Base-by-base conservation (phyloP, 805 yeast species). In the Schwanniomyces occidentalis region DNA sequence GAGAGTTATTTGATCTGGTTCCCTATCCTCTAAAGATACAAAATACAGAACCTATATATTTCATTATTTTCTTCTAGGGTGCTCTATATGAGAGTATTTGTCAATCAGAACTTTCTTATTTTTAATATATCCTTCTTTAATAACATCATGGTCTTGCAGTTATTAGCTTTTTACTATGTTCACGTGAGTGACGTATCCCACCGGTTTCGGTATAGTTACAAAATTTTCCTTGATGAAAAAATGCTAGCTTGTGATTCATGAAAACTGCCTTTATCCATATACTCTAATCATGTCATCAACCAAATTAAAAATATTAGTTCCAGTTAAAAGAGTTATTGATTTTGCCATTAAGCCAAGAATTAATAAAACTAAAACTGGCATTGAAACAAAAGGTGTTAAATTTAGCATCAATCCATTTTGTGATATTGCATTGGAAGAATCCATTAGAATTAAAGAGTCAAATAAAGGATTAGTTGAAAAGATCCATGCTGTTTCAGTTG, bases 361-460 rank as follows among this genome's bases (percentile, higher is more conserved):
- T 62, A 89, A 89, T 71, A 81, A 86, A 61, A 69, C 95, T 9
- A 80, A 79, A 31, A 82, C 88, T 8, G 95, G 93, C 5, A 80
- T 85, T 32, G 96, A 89, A 49, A 79, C 91, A 36, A 78, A 84
- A 44, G 97, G 96, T 38, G 86, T 87, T 48, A 91, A 91, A 66
- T 89, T 83, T 71, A 78, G 88, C 54, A 87, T 91, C 61, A 93
- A 93, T 60, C 99, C 99, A 37, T 93, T 93, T 63, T 93, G 95
- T 65, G 99, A 93, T 64, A 93, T 93, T 56, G 99, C 99, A 6
- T 78, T 93, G 34, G 99, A 93, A 64, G 99, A 93, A 61, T 95
- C 98, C 1, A 69, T 90, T 26, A 77, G 82, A 48, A 75, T 93
- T 49, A 80, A 75, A 52, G 88, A 84, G 47, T 69, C 70, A 24